A percentile compares a stretch with the other conserved stretches of the same genome.
phyloP scores from a whole-genome alignment of 2,329 filamentous ascomycete species.

The Aspergillus pseudonomiae region DNA sequence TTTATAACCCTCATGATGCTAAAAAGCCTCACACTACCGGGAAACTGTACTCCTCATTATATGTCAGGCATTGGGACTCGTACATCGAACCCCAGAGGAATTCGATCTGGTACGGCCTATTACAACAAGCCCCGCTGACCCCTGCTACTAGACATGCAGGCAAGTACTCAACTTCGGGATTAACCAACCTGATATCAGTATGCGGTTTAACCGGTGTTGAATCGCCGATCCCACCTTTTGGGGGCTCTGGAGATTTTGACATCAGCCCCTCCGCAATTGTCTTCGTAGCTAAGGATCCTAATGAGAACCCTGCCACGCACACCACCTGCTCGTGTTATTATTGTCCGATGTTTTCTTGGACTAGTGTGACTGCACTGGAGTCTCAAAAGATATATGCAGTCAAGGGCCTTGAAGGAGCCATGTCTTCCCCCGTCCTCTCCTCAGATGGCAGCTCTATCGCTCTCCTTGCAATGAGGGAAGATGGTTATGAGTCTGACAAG shows the following conservation, averaged over 20 bases:
- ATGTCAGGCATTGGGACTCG: conserved; percentile 58
- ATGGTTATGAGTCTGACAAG: conserved; percentile 53
- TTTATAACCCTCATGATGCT: conserved; percentile 54
- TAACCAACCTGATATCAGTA: conserved; percentile 48
- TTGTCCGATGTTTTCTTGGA: conserved; percentile 47
- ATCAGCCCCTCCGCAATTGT: conserved; percentile 49
- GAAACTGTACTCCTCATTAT: conserved; percentile 54
- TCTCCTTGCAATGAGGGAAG: conserved; percentile 47
- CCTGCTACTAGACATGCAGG: conserved; percentile 41
- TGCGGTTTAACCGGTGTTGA: conserved; percentile 45
- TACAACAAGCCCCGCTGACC: conserved; percentile 44
- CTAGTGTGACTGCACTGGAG: conserved; percentile 35
- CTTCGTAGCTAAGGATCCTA: conserved; percentile 52
- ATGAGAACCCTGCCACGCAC: conserved; percentile 49
- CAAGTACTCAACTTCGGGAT: conserved; percentile 43
- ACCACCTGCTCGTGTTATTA: conserved; percentile 52
- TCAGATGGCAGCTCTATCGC: conserved; percentile 48
- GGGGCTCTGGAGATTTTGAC: conserved; percentile 51
- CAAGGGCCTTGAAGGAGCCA: conserved; percentile 44
- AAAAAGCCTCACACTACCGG: conserved; percentile 51
- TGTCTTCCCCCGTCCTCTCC: conserved; percentile 49
- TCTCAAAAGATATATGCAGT: conserved; percentile 36
- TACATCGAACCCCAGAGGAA: conserved; percentile 54
- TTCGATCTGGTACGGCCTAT: conserved; percentile 52
- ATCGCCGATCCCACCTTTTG: conserved; percentile 53